Evolutionary conservation across 768 basidiomycete species (phyloP).

Genomic region (Rhodosporidiobolus sp.): DNA sequence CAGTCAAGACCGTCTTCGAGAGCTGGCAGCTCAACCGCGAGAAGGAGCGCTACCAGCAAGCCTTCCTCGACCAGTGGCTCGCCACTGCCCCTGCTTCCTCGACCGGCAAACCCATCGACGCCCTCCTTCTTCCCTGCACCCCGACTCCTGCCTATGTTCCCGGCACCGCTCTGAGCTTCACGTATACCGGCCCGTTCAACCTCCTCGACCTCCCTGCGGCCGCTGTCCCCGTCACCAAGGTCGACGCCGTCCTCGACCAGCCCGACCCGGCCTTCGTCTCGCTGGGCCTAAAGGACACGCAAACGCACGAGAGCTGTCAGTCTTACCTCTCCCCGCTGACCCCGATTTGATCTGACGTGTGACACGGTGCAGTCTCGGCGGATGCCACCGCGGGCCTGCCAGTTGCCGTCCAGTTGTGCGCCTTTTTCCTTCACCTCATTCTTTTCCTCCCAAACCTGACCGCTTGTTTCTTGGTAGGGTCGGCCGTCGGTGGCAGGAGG

Average conservation of each 20-base stretch:
- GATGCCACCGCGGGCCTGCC: neutral
- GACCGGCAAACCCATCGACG: conserved; percentile 9
- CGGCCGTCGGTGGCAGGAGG: neutral
- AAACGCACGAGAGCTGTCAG: neutral
- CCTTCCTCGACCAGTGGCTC: neutral
- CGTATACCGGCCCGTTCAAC: neutral
- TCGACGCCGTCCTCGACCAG: neutral
- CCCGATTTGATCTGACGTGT: neutral
- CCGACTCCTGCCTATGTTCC: neutral
- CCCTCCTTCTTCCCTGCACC: conserved; percentile 1
- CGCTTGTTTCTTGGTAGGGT: neutral
- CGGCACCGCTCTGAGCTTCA: neutral
- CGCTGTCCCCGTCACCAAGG: neutral
- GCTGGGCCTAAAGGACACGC: neutral
- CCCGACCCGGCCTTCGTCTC: neutral
- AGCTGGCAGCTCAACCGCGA: conserved; percentile 11
- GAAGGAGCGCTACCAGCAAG: conserved; percentile 9
- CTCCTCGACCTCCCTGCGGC: neutral
- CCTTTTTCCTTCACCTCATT: neutral
- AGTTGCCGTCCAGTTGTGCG: neutral
- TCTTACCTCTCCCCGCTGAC: neutral
- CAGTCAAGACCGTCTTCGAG: conserved; percentile 4
- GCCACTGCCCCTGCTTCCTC: neutral
- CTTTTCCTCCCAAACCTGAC: neutral
- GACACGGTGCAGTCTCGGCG: neutral